Base-by-base conservation (phyloP, 768 basidiomycete species). In the Podaxis sp. region DNA sequence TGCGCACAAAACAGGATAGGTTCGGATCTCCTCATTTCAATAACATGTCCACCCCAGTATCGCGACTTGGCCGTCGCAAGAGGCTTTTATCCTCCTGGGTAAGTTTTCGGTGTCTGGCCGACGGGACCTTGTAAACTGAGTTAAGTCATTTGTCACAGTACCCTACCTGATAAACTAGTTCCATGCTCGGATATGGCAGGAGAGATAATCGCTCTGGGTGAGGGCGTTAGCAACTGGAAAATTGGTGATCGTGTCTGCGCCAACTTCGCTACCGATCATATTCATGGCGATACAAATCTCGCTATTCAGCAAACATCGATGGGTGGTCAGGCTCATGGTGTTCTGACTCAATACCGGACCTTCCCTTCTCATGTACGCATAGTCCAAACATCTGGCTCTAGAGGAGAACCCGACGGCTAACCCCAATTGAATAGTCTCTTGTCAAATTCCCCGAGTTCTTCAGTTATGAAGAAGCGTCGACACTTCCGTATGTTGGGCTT, bases 101-200 rank as follows among this genome's bases (percentile, higher is more conserved):
- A 33, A 40, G 39, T 26, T 39, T 56, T 2, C 26, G 11, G 33
- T 33, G 13, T 30, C 3, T 1, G 9, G 22, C 13, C 13, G 22
- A 12, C 9, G 13, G 12, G 5, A 22, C 22, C 4, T 51, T 12
- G 24, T 51, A 24, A 24, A n/a, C 28, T 54, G 17, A 56, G 15
- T 44, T 53, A 17, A 17, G 26, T 53, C 36, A 24, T 33, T 24
- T 38, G 30, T 55, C 22, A 13, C 24, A 68, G 71, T n/a, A 46
- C 44, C 7, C 24, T 54, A 28, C 57, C 70, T 0, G 65, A 68
- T 2, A 67, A 76, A 56, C 67, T 76, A 0, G 74, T 80, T 12
- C 77, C 77, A 39, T 75, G 74, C 66, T 79, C 86, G 0, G 85
- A 88, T 67, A 78, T 81, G 72, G 83, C 86, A n/a, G 86, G 87